phyloP scores from a whole-genome alignment of 768 basidiomycete genomes.

The Amanita pallidorosea region DNA sequence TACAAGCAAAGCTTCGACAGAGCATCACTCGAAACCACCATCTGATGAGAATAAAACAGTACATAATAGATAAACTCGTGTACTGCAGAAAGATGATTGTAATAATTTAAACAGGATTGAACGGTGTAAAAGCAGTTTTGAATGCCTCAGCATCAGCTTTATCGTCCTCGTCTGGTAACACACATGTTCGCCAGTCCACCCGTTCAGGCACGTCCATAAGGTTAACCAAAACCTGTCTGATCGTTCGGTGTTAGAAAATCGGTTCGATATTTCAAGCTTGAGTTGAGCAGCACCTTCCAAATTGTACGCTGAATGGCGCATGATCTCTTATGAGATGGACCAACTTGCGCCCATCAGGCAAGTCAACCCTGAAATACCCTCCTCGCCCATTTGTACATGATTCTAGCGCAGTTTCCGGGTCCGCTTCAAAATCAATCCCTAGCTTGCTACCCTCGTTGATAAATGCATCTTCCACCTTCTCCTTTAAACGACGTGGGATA shows the following conservation, averaged over 20 bases:
- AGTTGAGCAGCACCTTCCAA: conserved; percentile 63
- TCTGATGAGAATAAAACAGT: background rate
- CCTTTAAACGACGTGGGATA: conserved; percentile 50
- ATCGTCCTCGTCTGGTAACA: conserved; percentile 77
- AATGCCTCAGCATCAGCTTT: conserved; percentile 74
- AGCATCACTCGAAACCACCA: background rate
- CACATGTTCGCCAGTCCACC: conserved; percentile 88
- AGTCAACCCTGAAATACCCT: conserved; percentile 85
- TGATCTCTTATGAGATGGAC: conserved; percentile 77
- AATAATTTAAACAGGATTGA: conserved; percentile 36
- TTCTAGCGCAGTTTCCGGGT: conserved; percentile 53
- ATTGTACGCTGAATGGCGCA: conserved; percentile 80
- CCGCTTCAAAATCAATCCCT: conserved; percentile 67
- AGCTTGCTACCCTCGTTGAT: conserved; percentile 50
- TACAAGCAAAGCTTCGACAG: conserved; percentile 20
- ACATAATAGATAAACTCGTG: background rate
- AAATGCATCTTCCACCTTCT: conserved; percentile 64
- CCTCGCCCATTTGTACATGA: conserved; percentile 41
- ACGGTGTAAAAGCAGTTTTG: conserved; percentile 71
- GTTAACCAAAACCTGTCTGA: conserved; percentile 71
- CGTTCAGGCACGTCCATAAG: conserved; percentile 71
- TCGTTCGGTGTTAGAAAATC: conserved; percentile 3
- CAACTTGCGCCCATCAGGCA: conserved; percentile 78
- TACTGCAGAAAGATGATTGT: background rate
- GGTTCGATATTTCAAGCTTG: background rate